Evolutionary conservation across 306 rosid genomes (phyloP).

Genomic region (Prunus padus): DNA sequence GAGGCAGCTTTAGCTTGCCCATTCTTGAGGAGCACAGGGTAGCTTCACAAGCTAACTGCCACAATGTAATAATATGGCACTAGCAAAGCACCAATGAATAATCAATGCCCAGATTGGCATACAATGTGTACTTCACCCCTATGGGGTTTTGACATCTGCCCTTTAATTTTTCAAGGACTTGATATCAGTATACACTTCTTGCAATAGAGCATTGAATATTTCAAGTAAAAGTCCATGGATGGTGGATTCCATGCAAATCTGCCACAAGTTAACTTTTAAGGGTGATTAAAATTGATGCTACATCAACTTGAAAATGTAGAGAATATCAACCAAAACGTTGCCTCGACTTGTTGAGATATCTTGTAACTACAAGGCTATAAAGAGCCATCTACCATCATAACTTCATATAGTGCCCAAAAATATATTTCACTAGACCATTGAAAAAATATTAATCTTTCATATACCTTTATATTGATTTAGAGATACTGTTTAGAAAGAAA

Average conservation of each 20-base stretch:
- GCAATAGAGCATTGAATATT: not conserved
- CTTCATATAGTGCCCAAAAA: not conserved
- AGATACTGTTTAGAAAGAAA: not conserved
- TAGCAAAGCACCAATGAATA: not conserved
- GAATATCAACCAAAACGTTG: not conserved
- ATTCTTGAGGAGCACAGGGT: conserved; percentile 39
- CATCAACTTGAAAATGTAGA: not conserved
- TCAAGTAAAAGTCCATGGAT: no score
- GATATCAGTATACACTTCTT: not conserved
- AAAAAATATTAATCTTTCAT: not conserved
- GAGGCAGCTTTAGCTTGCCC: conserved; percentile 49
- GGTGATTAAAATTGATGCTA: no score
- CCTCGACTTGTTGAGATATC: no score
- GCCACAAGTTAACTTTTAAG: no score
- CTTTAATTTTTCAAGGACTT: not conserved
- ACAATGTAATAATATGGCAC: not conserved
- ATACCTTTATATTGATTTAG: not conserved
- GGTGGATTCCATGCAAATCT: not conserved
- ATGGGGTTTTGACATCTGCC: not conserved
- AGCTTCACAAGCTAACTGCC: conserved; percentile 1
- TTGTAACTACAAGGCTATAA: no score
- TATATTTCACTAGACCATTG: not conserved
- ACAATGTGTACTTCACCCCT: not conserved
- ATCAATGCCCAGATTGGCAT: not conserved
- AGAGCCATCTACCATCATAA: not conserved